Base-by-base conservation (phyloP, 805 yeast genomes). In the Metschnikowia similis region DNA sequence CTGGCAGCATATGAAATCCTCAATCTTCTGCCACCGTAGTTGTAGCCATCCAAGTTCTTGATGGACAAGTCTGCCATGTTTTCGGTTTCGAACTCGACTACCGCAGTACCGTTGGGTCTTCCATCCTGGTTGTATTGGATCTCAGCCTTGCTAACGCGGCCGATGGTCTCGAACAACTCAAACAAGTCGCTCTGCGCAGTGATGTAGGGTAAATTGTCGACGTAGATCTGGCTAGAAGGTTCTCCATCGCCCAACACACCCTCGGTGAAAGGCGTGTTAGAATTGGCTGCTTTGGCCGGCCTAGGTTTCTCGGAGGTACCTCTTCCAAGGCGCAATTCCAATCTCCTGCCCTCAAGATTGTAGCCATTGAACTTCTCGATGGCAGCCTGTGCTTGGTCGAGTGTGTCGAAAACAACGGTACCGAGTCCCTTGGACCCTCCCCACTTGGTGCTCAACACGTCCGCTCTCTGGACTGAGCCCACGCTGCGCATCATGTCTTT, bases 381-480 rank as follows among this genome's bases (percentile, higher is more conserved):
- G 2, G 97, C 96, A 41, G 72, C 75, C 36, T 72, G 69, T 17
- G 95, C 96, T 54, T 81, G 90, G 50, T 82, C 89, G 11, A 75
- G 73, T 7, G 78, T 77, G 48, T 74, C 78, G 63, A 83, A 90
- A 21, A 82, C 77, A 29, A 90, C 96, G 9, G 87, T 85, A 47
- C 96, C 97, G 59, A 81, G 84, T 2, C 97, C 97, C 66, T 84
- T 81, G 6, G 96, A 87, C 59, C 86, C 82, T 27, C 96, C 95
- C 56, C 79, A 74, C 37, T 71, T 74, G 57, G 82, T 86, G 45
- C 72, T 65, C 63, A 81, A 80, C 17, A 91, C 83, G 64, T 89
- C 96, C 1, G 96, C 96, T 48, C 94, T 82, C 21, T 79, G 72
- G n/a, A 91, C 87, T 46, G 74, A 78, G 30, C 97, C 97, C 52